Percentiles rank a stretch among this genome's conserved stretches.
Evolutionary conservation across 2,329 filamentous ascomycete genomes (phyloP).

Genomic region (Pyrenophora teres): DNA sequence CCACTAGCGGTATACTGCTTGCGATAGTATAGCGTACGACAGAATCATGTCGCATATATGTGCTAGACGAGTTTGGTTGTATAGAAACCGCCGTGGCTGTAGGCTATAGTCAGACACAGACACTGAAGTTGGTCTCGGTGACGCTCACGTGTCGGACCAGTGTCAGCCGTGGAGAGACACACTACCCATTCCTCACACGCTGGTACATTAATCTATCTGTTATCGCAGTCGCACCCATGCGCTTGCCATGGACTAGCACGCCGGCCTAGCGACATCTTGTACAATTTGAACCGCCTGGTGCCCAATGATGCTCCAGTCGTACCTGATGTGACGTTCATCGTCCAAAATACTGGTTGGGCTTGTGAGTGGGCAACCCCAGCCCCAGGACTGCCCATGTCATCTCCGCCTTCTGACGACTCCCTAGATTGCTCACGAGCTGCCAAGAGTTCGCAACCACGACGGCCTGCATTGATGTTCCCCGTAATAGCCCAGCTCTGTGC

Average conservation of each 20-base stretch:
- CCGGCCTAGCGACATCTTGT: constrained; percentile 4
- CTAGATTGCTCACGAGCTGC: constrained; percentile 5
- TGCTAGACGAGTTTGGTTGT: no score
- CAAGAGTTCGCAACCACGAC: constrained; percentile 5
- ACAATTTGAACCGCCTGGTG: not conserved
- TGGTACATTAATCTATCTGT: not conserved
- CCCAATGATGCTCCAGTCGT: not conserved
- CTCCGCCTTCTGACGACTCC: constrained; percentile 8
- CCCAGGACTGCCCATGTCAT: not conserved
- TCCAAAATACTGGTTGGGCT: not conserved
- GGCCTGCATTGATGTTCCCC: not conserved
- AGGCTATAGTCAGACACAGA: no score
- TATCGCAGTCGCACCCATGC: not conserved
- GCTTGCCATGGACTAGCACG: constrained; percentile 1
- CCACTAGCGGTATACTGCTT: no score
- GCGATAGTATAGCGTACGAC: no score
- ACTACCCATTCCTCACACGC: not conserved
- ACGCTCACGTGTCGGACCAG: constrained; percentile 1
- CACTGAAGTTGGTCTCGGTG: not conserved
- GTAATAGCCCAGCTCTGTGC: not conserved
- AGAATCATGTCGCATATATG: no score
- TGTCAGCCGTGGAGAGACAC: not conserved
- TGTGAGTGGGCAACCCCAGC: constrained; percentile 2
- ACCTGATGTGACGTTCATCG: constrained; percentile 1
- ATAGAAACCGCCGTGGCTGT: no score